Evolutionary conservation across 2,329 filamentous ascomycete genomes (phyloP), one percentile per base, ranked within the genome.

Genomic region (Colletotrichum noveboracense): DNA sequence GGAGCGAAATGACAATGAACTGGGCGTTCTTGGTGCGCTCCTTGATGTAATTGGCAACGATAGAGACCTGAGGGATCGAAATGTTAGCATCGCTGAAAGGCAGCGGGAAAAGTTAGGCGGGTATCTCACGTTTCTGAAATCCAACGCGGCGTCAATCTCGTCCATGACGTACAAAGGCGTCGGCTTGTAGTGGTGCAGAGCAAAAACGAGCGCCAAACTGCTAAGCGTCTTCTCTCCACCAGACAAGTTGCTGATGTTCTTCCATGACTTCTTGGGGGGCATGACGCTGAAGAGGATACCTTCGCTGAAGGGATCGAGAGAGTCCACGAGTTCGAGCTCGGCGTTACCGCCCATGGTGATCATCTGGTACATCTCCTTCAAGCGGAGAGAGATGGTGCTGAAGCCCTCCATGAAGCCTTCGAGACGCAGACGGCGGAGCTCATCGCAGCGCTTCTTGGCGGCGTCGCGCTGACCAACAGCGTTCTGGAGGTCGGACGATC

Each of bases 321-420:
- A 96, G 87, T 99, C 97, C 55, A 99, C 97, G 28, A 99, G 92
- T 85, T 99, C 97, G 14, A 99, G 91, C 86, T 99, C 97, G 0
- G 97, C 97, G 81, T 99, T 99, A 71, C 97, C 97, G 77, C 97
- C 97, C 96, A 99, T 98, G 26, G 97, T 99, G 84, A 99, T 99
- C 96, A 99, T 98, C 84, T 99, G 97, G 87, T 99, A 99, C 97
- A 99, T 99, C 83, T 99, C 97, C 88, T 99, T 99, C 61, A 99
- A 89, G 1, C 96, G 94, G 28, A 98, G 89, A 2, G 96, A 98
- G 84, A 99, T 99, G 77, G 92, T 94, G 81, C 94, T 94, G 87
- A 99, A 98, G 52, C 97, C 97, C 83, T 97, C 95, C 96, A 98
- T 98, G 90, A 99, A 99, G 43, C 97, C 96, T 80, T 98, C 96